Percentiles rank a stretch among this genome's conserved stretches.
These are phyloP conservation scores for Chrysosporium keratinophilum DNA, from an alignment of 2,329 filamentous ascomycete species.

Conservation along the genomic window DNA sequence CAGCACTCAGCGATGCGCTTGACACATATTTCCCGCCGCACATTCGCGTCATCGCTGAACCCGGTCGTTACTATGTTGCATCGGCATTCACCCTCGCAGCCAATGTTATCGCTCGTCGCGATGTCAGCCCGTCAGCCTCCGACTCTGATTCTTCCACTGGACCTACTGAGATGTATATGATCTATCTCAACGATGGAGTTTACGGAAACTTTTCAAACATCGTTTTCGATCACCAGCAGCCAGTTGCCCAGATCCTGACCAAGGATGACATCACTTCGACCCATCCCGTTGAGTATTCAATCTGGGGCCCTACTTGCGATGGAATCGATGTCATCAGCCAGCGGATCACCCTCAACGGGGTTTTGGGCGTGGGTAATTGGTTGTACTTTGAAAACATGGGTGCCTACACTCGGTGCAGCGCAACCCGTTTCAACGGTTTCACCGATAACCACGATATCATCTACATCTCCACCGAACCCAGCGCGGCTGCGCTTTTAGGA, in stretches of 20 bases:
- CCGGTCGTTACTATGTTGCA: conserved; percentile 90
- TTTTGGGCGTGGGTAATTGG: conserved; percentile 90
- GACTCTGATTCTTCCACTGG: conserved; percentile 40
- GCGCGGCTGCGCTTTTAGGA: conserved; percentile 62
- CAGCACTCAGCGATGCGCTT: conserved; percentile 64
- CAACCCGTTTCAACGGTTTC: conserved; percentile 96
- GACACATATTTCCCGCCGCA: conserved; percentile 78
- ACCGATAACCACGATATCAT: conserved; percentile 83
- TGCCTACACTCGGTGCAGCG: conserved; percentile 95
- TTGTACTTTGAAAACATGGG: conserved; percentile 99
- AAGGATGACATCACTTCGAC: conserved; percentile 48
- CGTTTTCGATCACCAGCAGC: conserved; percentile 97
- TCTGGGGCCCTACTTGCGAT: conserved; percentile 97
- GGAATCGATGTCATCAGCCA: conserved; percentile 91
- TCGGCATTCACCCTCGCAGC: conserved; percentile 89
- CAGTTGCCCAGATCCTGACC: conserved; percentile 69
- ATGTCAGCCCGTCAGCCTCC: conserved; percentile 41
- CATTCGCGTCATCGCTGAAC: conserved; percentile 86
- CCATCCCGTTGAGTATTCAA: conserved; percentile 66
- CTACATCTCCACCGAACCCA: conserved; percentile 89
- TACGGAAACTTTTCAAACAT: conserved; percentile 99
- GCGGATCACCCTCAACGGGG: conserved; percentile 63
- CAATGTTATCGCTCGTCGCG: conserved; percentile 90
- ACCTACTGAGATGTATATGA: conserved; percentile 69
- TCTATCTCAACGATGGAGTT: conserved; percentile 94